These are phyloP conservation scores for Lasiodiplodia theobromae DNA, from an alignment of 2,329 filamentous ascomycete species.

Conservation along the genomic window DNA sequence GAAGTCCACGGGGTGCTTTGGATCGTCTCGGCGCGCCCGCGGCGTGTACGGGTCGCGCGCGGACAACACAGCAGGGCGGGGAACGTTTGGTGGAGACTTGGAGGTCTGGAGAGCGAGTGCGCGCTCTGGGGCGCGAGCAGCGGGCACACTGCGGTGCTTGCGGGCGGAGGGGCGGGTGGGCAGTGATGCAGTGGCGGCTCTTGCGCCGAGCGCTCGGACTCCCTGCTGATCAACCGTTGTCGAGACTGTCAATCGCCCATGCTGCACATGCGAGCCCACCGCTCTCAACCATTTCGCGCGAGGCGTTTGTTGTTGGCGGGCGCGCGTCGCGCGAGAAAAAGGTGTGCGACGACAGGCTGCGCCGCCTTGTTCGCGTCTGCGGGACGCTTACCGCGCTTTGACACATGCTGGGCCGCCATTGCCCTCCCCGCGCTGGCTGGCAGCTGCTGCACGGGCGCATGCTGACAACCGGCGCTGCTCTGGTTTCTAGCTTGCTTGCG, in stretches of 20 bases:
- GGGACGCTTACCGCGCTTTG: constrained; percentile 12
- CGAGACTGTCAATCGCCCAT: constrained; percentile 13
- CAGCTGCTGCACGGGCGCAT: constrained; percentile 17
- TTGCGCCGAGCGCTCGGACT: constrained; percentile 17
- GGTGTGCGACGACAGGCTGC: constrained; percentile 18
- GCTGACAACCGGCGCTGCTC: constrained; percentile 9
- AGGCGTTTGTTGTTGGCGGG: constrained; percentile 10
- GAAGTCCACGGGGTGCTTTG: background rate
- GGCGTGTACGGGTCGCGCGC: constrained; percentile 20
- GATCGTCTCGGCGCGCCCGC: constrained; percentile 26
- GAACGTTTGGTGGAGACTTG: constrained; percentile 12
- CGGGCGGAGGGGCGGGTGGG: constrained; percentile 13
- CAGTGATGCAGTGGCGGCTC: constrained; percentile 26
- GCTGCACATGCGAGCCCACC: constrained; percentile 20
- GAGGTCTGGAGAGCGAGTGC: constrained; percentile 25
- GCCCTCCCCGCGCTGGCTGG: constrained; percentile 8
- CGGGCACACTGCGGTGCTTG: constrained; percentile 1
- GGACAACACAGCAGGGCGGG: constrained; percentile 27
- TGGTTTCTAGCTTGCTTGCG: constrained; percentile 1
- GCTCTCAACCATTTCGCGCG: constrained; percentile 19
- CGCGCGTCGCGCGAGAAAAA: background rate
- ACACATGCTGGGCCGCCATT: background rate
- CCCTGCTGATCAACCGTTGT: constrained; percentile 21
- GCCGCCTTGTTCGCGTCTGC: background rate
- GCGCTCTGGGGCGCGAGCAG: constrained; percentile 15